Evolutionary conservation across 2,329 filamentous ascomycete species (phyloP), one percentile per base, ranked within the genome.

Genomic region (Pseudonectria foliicola): DNA sequence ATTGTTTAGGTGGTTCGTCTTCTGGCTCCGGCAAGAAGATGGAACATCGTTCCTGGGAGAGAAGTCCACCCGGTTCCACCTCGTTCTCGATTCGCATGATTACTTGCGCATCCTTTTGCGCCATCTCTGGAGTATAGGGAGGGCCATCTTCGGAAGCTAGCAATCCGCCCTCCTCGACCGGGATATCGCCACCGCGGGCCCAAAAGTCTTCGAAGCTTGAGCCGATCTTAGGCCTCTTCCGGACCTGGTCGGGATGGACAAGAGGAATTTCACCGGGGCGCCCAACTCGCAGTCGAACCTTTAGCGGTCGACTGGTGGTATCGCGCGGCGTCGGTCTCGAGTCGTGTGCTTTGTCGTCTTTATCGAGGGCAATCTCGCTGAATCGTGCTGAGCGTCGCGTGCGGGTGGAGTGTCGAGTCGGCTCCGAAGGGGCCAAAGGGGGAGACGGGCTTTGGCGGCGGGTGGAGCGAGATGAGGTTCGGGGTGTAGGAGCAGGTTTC

Each of bases 1-100:
- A 96, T 52, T 92, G 86, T 34, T 75, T 72, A 0, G 78, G 75
- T 1, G 85, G 85, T 49, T 93, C 84, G 37, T 85, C 80, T 40
- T 66, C 67, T 10, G 77, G 68, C 43, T 92, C 85, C 0, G 85
- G 84, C 13, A 80, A 71, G 48, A 85, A 92, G 15, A 82, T 64
- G 3, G 80, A 81, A 54, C 85, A 90, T 40, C 73, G 70, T 40
- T 79, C 77, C 35, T 71, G 65, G 33, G 82, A 87, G 18, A 95
- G 68, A 4, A 88, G 57, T 3, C 87, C 86, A 12, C 88, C 89
- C 5, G 80, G 75, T 50, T 85, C 70, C 4, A 78, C 77, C 44
- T 87, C 89, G 31, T 78, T 65, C 45, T 88, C 77, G 18, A 95
- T 77, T 23, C 77, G 75, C 37, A 77, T 46, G 13, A 92, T 75